Base-by-base conservation (phyloP, 768 basidiomycete genomes). In the Macrolepiota albuminosa region DNA sequence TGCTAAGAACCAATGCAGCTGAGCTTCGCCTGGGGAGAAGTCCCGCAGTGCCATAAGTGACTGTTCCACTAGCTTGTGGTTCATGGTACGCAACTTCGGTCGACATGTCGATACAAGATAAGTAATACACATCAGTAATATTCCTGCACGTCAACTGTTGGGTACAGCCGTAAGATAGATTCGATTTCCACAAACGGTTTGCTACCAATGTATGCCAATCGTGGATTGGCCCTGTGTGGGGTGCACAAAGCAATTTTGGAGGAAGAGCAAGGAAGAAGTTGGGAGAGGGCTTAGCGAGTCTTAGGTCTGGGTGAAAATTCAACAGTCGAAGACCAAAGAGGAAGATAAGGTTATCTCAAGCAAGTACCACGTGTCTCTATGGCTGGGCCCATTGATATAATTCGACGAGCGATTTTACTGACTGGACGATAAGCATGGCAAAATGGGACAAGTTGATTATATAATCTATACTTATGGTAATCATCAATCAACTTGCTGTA, bases 361-460 rank as follows among this genome's bases (percentile, higher is more conserved):
- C 39, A 54, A 16, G 18, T 1, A 18, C 29, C 7, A 40, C 29
- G 24, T 26, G 16, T 53, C 16, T n/a, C 10, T 39, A 16, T 40
- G 37, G 18, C 37, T 52, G 37, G 14, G 29, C 11, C 16, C 51
- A 26, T 42, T 40, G 6, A 26, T 42, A 29, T 29, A 11, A 40
- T 11, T 54, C 18, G 39, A 40, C 29, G 39, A 37, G 51, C 37
- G 37, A 39, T 40, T 29, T 11, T 40, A 26, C 53, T 54, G 34
- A 54, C 53, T 54, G 53, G 53, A 54, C 39, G 53, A 54, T 54
- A 54, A 54, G 39, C 52, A 37, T 14, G 21, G 9, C 21, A 24
- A 50, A 51, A 36, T 47, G 31, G 16, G n/a, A 18, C 7, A 33
- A 4, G 5, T 21, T n/a, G 42, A 21, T 42, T 18, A 42, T n/a